Evolutionary conservation across 2,329 filamentous ascomycete genomes (phyloP), one percentile per base, ranked within the genome.

Genomic region (Ascochyta koolunga): DNA sequence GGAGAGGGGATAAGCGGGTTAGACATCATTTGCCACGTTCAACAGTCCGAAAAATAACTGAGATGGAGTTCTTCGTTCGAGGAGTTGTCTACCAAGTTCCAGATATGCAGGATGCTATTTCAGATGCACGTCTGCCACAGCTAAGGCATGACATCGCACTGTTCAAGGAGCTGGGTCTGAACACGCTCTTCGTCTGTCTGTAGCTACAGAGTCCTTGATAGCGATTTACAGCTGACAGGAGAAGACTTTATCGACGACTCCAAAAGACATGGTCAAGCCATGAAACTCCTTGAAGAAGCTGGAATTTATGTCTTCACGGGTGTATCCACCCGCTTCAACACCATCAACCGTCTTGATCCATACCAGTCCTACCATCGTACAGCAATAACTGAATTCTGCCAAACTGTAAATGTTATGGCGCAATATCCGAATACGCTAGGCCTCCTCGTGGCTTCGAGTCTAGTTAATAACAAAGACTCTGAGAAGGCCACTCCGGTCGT

Each of bases 261-360:
- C n/a, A 60, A 60, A 32, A 16, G 43, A 10, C 58, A 55, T 25
- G 45, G 24, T 1, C 44, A 48, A 24, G 48, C 54, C 5, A 60
- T 60, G 54, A 58, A 53, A 16, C 16, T 60, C 27, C 54, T 60
- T 22, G 50, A 60, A 27, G 47, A 60, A 38, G 50, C 51, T 22
- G 54, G 58, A 19, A 55, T 60, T 16, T 55, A 60, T n/a, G 48
- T 60, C 3, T 50, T 52, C 40, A 55, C 27, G 4, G 15, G 15
- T 16, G 9, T 33, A 13, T n/a, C 31, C 15, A 29, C 27, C 27
- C 27, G 27, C 27, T 29, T 29, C 10, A 29, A 29, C 11, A 5
- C 27, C 11, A 27, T 27, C 50, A 55, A 41, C 7, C 57, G 57
- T 33, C n/a, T 38, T 2, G 39, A 50, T 38, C 50, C 54, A 9